Percentiles rank a stretch among this genome's conserved stretches.
Conservation (phyloP, 1,284 basidiomycete species). For the Ceratobasidium sp. region DNA sequence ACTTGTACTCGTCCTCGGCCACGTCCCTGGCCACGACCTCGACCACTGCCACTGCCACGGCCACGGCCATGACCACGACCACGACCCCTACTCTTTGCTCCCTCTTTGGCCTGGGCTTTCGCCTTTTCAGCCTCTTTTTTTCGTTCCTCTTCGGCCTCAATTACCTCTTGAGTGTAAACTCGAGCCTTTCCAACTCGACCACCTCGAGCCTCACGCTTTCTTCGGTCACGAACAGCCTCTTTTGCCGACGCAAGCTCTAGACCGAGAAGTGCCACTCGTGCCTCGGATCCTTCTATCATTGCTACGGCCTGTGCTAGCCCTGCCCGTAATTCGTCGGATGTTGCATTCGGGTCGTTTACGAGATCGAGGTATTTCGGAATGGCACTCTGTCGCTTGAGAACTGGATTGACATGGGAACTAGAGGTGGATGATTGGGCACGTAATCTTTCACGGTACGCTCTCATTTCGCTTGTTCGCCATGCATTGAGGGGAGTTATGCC, state of each 20-base stretch:
- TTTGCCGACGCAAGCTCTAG: not conserved
- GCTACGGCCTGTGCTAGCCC: not conserved
- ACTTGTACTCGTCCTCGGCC: slow-evolving; percentile 9
- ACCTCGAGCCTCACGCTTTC: not conserved
- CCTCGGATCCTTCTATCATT: not conserved
- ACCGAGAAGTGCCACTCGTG: not conserved
- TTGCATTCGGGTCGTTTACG: not conserved
- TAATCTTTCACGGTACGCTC: not conserved
- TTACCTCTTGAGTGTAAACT: slow-evolving; percentile 15
- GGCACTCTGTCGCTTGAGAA: not conserved
- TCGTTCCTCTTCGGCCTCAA: not conserved
- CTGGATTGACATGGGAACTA: slow-evolving; percentile 56
- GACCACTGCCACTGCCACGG: not conserved
- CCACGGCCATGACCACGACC: not conserved
- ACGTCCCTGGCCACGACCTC: not conserved
- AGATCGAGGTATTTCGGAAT: not conserved
- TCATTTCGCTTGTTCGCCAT: not conserved
- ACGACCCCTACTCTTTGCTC: not conserved
- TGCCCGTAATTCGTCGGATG: not conserved
- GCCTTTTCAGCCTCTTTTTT: not conserved
- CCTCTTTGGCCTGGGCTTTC: not conserved
- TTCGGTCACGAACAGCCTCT: not conserved
- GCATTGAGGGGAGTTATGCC: slow-evolving; percentile 53
- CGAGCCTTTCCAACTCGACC: not conserved
- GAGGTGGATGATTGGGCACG: slow-evolving; percentile 69